Evolutionary conservation across 1,284 basidiomycete species (phyloP), one percentile per base, ranked within the genome.

Genomic region (Ustilago sp.): DNA sequence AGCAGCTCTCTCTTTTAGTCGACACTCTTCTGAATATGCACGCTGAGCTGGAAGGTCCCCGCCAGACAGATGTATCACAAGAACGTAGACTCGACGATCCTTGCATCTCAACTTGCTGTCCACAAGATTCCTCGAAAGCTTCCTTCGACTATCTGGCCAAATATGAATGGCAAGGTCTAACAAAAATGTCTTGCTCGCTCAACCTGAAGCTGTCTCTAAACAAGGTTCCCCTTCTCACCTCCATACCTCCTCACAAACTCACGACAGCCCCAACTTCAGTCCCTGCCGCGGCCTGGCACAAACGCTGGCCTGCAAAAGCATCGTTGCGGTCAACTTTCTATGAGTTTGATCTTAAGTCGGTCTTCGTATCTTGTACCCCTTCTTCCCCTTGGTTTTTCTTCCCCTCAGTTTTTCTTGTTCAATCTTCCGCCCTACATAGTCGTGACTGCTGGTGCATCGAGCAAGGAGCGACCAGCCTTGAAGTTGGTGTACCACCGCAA

Each of bases 401-500:
- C 23, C 23, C 23, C 23, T 23, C 23, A 23, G 23, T 23, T 23
- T 23, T 2, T 23, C 23, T 23, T 23, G 23, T 23, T 23, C 23
- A 23, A 39, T n/a, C n/a, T 5, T 41, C 39, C 31, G 13, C 12
- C 43, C 61, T 45, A 73, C 66, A 54, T 59, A 19, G 52, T 69
- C 52, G 63, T 63, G 58, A 67, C 59, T 8, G 55, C 64, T 5
- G 79, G 79, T 8, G 64, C 72, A 32, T 75, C 79, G 2, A 78
- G 41, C 45, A 80, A 41, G 23, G 71, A 75, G 15, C 69, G 59
- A 2, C 79, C 79, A 5, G 75, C 54, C 60, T 80, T 80, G 47
- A 75, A 71, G 71, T 80, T 78, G 65, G 72, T 73, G 63, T 77
- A 80, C 69, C 75, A 80, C 23, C 79, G 79, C 66, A 76, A 43